Evolutionary conservation across 495 filamentous ascomycete genomes (phyloP), one percentile per base, ranked within the genome.

Genomic region (Lentithecium fluviatile): DNA sequence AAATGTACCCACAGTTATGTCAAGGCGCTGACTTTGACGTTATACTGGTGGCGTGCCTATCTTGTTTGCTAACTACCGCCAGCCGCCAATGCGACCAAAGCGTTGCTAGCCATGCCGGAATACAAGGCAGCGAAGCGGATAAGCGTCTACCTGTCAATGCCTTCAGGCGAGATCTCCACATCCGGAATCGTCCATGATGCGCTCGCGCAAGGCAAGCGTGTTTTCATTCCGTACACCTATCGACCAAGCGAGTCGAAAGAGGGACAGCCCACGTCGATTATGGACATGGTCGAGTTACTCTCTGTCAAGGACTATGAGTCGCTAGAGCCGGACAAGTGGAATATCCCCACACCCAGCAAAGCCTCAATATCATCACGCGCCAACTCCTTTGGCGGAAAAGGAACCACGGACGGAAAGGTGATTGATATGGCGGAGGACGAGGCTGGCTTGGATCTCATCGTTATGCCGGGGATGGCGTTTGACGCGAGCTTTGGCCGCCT

Each of bases 381-480:
- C 62, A 87, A 90, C 56, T 84, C 88, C 59, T 81, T 96, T 50
- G 84, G 85, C 40, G 82, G 82, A 49, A 68, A 76, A 43, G 64
- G 80, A 59, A 17, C 56, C 66, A 52, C 56, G 70, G 42, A 65
- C 20, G 69, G 63, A 45, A 40, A 62, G 4, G n/a, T 45, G 11
- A 52, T 20, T 23, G 58, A 29, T 12, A 45, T 43, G 17, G 49
- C 75, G 34, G 73, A 71, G 50, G 71, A 75, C 54, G 72, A 75
- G 37, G 75, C 77, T n/a, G 82, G 85, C 12, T 73, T 96, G 42
- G 91, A 98, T 71, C 69, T 97, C 58, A 85, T 98, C 52, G 80
- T 98, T 20, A 85, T 97, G 85, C 94, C 94, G 1, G 94, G 94
- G 13, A 88, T 97, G 73, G 94, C 89, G 8, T 98, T 97, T 71